These are phyloP conservation scores for Lunularia cruciata DNA, from an alignment of 225 moss, liverwort and hornwort genomes.

Conservation along the genomic window DNA sequence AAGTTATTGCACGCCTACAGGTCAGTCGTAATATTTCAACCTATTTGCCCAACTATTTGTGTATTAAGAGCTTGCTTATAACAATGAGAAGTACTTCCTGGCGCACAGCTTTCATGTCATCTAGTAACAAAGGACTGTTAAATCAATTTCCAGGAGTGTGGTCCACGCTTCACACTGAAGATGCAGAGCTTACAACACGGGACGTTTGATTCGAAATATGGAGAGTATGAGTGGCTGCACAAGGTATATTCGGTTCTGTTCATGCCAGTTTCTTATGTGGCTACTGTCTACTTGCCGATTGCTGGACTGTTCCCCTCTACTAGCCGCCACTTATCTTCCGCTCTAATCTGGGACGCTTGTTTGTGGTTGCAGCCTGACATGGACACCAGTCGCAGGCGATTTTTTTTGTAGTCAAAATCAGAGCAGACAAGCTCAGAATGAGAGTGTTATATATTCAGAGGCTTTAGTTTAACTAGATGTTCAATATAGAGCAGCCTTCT, in stretches of 20 bases:
- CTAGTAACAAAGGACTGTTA: too few species aligned
- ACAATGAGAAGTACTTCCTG: too few species aligned
- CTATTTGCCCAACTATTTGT: neutral
- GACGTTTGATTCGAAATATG: slow-evolving; percentile 89
- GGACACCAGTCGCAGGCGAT: slow-evolving; percentile 94
- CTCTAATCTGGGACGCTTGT: neutral
- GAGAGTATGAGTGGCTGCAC: slow-evolving; percentile 96
- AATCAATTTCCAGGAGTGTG: slow-evolving; percentile 70
- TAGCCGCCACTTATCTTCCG: neutral
- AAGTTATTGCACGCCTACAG: slow-evolving; percentile 81
- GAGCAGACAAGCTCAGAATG: neutral
- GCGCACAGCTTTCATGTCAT: too few species aligned
- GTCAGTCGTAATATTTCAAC: slow-evolving; percentile 8
- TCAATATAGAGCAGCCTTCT: neutral
- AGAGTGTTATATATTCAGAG: slow-evolving; percentile 15
- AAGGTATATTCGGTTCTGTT: slow-evolving; percentile 47
- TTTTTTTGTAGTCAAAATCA: slow-evolving; percentile 56
- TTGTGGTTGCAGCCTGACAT: slow-evolving; percentile 60
- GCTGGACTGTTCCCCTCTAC: neutral
- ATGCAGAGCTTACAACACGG: slow-evolving; percentile 86
- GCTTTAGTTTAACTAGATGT: slow-evolving; percentile 2
- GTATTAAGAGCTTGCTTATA: too few species aligned
- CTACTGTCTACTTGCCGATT: neutral
- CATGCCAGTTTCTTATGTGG: neutral
- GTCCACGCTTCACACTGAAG: slow-evolving; percentile 91